Conservation (phyloP, 2,329 filamentous ascomycete genomes). For the Penicillium sp. region DNA sequence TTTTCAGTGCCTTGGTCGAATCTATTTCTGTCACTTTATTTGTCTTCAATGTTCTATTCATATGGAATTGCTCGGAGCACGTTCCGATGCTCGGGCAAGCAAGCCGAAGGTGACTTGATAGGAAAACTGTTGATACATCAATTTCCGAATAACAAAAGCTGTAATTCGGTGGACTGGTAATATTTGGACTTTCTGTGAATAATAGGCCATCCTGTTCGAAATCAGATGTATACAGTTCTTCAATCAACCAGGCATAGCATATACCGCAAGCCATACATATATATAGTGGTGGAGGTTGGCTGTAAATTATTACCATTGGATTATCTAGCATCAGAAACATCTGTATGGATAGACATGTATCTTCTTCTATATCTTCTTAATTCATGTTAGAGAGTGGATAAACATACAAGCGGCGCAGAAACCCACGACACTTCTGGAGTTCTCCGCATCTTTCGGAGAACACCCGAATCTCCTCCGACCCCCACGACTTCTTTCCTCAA, state of each 20-base stretch:
- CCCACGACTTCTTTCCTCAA: background rate
- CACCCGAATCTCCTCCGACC: constrained; percentile 9
- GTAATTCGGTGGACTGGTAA: rapidly evolving
- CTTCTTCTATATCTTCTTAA: background rate
- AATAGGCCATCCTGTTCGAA: background rate
- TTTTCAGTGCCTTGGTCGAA: background rate
- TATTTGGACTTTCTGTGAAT: background rate
- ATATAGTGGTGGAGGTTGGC: background rate
- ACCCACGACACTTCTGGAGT: background rate
- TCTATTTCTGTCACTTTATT: background rate
- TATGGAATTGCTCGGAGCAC: background rate
- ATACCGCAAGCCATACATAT: background rate
- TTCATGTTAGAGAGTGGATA: background rate
- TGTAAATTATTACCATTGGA: no score
- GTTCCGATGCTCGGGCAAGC: constrained; percentile 3
- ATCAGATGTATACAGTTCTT: background rate
- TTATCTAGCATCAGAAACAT: background rate
- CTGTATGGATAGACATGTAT: background rate
- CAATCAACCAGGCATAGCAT: background rate
- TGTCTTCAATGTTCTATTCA: background rate
- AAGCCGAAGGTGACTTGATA: background rate
- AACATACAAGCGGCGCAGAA: constrained; percentile 13
- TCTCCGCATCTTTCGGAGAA: constrained; percentile 29
- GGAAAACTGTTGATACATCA: background rate
- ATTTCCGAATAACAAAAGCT: no score